Evolutionary conservation across 352 stramenopile species (phyloP), one percentile per base, ranked within the genome.

Genomic region (Peronosclerospora sorghi): DNA sequence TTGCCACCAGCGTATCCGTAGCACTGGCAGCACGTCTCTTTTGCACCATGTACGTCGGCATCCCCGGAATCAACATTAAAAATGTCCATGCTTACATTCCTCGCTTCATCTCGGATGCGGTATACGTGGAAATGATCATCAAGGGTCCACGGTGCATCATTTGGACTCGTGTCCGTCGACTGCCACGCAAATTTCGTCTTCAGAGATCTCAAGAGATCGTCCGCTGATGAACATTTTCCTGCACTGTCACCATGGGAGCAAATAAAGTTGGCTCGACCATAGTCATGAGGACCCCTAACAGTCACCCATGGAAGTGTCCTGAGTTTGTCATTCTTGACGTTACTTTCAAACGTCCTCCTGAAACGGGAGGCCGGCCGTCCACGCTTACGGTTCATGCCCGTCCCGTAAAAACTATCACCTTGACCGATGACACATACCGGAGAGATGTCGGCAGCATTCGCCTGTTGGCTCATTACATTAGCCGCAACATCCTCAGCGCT

Each of bases 401-500:
- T 69, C 67, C 71, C 81, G 54, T 84, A 84, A 24, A 83, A 84
- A 51, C 78, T 81, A 42, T 84, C 72, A 35, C 68, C 73, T 50
- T 86, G 73, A 37, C 73, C 66, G 17, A 87, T 45, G 24, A 87
- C 60, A 14, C 57, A 59, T 41, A 79, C 73, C 1, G 74, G 74
- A 32, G 74, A 71, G 13, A 68, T 41, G 15, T 73, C 57, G 2
- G 59, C 44, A 8, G 51, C 41, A 2, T 48, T 59, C 1, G 64
- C 70, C 20, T 73, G 65, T 17, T 68, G 68, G 54, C 72, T 68
- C 75, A 87, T 87, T 19, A 87, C 44, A 17, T 42, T 51, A n/a
- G 64, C 67, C 8, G 85, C 73, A 6, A 76, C 65, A 41, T 80
- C 72, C 41, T 87, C 70, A 4, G 74, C 72, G 18, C 77, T 65